Base-by-base conservation (phyloP, 2,329 filamentous ascomycete genomes). In the Penicillium griseofulvum region DNA sequence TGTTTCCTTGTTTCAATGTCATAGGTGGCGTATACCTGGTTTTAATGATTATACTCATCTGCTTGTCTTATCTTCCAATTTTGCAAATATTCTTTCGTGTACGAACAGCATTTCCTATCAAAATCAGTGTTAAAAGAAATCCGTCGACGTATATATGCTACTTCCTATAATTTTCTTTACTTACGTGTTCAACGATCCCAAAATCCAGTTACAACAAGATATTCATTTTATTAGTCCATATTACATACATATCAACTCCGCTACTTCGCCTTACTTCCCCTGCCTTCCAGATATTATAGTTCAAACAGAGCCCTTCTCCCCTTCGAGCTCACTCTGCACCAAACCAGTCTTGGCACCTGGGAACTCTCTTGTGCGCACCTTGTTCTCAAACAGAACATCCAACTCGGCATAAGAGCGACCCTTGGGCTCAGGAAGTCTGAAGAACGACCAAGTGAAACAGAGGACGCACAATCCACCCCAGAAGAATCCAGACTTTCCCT, bases 361-460 rank as follows among this genome's bases (percentile, higher is more conserved):
- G 70, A 92, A 92, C 64, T 89, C 86, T 63, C 89, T 79, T 7
- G 88, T 87, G 59, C 80, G 31, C 91, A 55, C 75, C 2, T 81
- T 77, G 61, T 82, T 80, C 74, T 93, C 87, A 66, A 95, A 95
- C 41, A 95, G 76, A 44, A 92, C 68, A 71, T 95, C 90, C 52
- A 95, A 76, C 73, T 95, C 90, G 11, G 89, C 90, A 68, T 91
- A 95, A 0, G 87, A 88, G 37, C 89, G 83, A 5, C 88, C 90
- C 5, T 79, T 78, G 0, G 90, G 89, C 70, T 94, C 90, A 0
- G 90, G 90, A 0, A 91, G 76, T 12, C 87, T 81, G 76, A 90
- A 91, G 69, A 84, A 91, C 0, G 86, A 87, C 76, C 91, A 94
- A 22, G 91, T 73, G 66, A 90, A 83, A 75, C 87, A 91, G 52